These are phyloP conservation scores for Geranium rotundifolium DNA, from an alignment of 345 rosid species.

Conservation along the genomic window DNA sequence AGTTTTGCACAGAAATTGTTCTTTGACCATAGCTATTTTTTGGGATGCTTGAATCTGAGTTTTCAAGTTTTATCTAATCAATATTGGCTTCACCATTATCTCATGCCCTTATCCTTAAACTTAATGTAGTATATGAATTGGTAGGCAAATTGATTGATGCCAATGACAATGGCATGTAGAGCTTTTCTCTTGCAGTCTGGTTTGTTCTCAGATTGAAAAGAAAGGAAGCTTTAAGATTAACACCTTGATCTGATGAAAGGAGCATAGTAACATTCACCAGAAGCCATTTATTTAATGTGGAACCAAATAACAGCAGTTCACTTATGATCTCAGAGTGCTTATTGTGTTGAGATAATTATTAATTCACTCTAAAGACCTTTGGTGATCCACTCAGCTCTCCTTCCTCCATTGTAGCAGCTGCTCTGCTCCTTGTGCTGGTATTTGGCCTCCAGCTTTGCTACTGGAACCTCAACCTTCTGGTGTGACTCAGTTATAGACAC, in stretches of 20 bases:
- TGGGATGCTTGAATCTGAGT: too few relatives aligned
- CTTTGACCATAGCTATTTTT: too few relatives aligned
- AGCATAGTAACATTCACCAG: too few relatives aligned
- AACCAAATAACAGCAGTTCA: not conserved
- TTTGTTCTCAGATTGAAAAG: not conserved
- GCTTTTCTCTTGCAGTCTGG: too few relatives aligned
- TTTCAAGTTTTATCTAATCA: too few relatives aligned
- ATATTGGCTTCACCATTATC: too few relatives aligned
- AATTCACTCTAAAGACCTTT: not conserved
- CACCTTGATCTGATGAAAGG: not conserved
- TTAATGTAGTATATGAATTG: not conserved
- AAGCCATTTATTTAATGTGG: not conserved
- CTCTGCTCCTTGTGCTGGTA: not conserved
- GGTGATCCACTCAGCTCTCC: not conserved
- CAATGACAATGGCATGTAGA: not conserved
- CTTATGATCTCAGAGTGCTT: not conserved
- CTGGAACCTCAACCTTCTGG: not conserved
- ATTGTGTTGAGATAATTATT: not conserved
- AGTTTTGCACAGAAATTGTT: too few relatives aligned
- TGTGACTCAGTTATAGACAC: not conserved
- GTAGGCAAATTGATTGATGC: not conserved
- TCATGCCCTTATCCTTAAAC: too few relatives aligned
- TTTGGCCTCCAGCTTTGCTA: too few relatives aligned
- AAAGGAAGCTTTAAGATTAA: not conserved
- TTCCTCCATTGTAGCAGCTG: not conserved